Evolutionary conservation across 768 basidiomycete genomes (phyloP), one percentile per base, ranked within the genome.

Genomic region (Leccinellum albellum): DNA sequence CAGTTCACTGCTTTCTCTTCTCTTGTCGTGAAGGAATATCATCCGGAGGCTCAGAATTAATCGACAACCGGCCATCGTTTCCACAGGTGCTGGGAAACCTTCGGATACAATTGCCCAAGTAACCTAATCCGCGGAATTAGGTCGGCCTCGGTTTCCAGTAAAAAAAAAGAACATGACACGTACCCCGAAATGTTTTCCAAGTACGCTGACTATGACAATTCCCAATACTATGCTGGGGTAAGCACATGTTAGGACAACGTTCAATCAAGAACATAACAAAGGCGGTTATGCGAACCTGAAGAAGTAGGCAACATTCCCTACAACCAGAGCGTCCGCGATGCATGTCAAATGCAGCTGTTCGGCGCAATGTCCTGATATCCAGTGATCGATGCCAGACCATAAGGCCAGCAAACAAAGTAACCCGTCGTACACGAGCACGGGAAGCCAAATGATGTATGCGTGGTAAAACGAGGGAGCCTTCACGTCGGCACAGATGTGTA

Each of bases 391-490:
- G 13, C 46, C 52, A 33, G 33, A 28, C 51, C 56, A 53, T 24
- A 49, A 28, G 10, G 59, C 58, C n/a, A 62, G 53, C 44, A 54
- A 14, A 33, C 58, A 62, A n/a, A 62, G 50, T 4, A 49, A 3
- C 3, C 50, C 53, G n/a, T 62, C 61, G 37, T 51, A 60, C 37
- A 52, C 26, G 32, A 62, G 42, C 23, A 62, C 55, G 5, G 59
- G 58, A 14, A 60, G 4, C 58, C 59, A 60, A 6, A 60, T 48
- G 23, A 51, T 26, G n/a, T 57, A 62, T 15, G 40, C 24, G 29
- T 31, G 51, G 9, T 15, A 56, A 54, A 52, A 56, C 8, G 45
- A n/a, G 15, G 58, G 52, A 2, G 17, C 53, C 10, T 12, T 26
- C 8, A 35, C 24, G 23, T 54, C 50, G 14, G 49, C 40, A 24